Base-by-base conservation (phyloP, 2,329 filamentous ascomycete genomes). In the Trichophyton schoenleinii region DNA sequence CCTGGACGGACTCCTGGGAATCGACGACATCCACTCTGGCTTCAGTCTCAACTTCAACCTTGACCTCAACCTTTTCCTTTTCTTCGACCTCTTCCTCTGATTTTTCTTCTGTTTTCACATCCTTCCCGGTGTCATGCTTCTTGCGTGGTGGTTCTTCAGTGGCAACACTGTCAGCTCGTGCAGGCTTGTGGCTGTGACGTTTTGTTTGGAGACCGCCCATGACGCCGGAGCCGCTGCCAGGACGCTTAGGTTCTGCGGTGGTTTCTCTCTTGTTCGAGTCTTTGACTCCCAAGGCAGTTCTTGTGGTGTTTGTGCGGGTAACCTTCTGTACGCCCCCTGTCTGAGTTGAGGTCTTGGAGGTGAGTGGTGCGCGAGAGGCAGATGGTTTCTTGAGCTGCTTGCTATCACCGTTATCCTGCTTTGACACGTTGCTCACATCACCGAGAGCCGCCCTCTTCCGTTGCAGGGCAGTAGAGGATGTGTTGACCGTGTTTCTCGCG, bases 341-440 rank as follows among this genome's bases (percentile, higher is more conserved):
- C 71, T 91, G 87, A 60, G 86, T 74, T 49, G 81, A 83, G 62
- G 87, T 83, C 78, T 96, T 96, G 57, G 90, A 89, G 46, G 89
- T 83, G 31, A 91, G 78, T 61, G 85, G 85, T 62, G 77, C 77
- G 77, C 91, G 86, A 71, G 79, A 80, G 46, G 75, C 75, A 42
- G 79, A 73, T 53, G 79, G 77, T 80, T 95, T 96, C 81, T 95
- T 95, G 67, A 81, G 83, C 61, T 89, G 87, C 61, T 75, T 80
- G 38, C 64, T 65, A 42, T 74, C 76, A 60, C 89, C 88, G 57
- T 82, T 81, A 75, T 74, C 74, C 15, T 67, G 67, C 65, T 96
- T 97, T 69, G 85, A 85, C 65, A 95, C 87, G 77, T 99, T 99
- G 83, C 91, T 97, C 68, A 96, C 88, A 78, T 99, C 94, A 62